Evolutionary conservation across 2,329 filamentous ascomycete genomes (phyloP), one percentile per base, ranked within the genome.

Genomic region (Alternaria sp.): DNA sequence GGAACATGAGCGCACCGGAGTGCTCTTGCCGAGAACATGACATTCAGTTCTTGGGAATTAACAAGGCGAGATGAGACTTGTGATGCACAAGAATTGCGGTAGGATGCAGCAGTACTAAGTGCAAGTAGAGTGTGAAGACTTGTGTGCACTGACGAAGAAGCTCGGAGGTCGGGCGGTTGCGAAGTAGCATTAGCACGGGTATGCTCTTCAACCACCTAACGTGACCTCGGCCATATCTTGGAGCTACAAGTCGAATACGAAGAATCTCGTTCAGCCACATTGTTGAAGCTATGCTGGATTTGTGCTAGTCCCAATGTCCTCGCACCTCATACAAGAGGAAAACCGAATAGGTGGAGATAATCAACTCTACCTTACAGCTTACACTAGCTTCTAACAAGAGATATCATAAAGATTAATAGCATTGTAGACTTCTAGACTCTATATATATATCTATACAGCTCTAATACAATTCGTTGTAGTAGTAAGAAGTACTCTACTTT

Each of bases 1-100:
- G 52, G 30, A 11, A 20, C 8, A 32, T 18, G 16, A 20, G 28
- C 28, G 22, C 38, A 51, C 32, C 44, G 44, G 5, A 59, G 44
- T 22, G 57, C 38, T 49, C 57, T 47, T 51, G 38, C n/a, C 32
- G 44, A 20, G 20, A 48, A 42, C 57, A 59, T 59, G 20, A 49
- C 30, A n/a, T 22, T 1, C 20, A 18, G 5, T 12, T 38, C 7
- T 49, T 32, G 4, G 6, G 20, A 8, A 14, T 18, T 3, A n/a
- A 49, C 5, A 1, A 36, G 4, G 34, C 24, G 0, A 7, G 8
- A 36, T 38, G 18, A 11, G n/a, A 26, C 16, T 26, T 20, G 8
- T 20, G 22, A 1, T 16, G n/a, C 20, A 24, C 5, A 20, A 12
- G 14, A 11, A 36, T 14, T 24, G 20, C 7, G 9, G 4, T 24